Percentiles rank a stretch among this genome's conserved stretches.
Conservation (phyloP, 2,329 filamentous ascomycete genomes). For the Beauveria scarabaeidicola region DNA sequence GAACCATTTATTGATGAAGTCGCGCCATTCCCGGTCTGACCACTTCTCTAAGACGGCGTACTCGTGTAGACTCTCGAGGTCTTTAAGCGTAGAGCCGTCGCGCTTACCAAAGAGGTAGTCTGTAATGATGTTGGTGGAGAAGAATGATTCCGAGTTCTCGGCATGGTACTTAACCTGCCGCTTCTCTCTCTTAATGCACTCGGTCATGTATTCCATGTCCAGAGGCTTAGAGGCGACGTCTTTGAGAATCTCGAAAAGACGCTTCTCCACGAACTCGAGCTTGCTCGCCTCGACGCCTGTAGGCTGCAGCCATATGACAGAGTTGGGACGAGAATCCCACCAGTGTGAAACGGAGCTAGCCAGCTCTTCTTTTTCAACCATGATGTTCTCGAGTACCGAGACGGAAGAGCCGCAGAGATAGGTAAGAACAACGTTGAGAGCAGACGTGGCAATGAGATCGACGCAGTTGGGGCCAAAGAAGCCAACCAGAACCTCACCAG, state of each 20-base stretch:
- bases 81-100: conserved; percentile 66
- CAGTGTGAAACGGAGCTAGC: conserved; percentile 77
- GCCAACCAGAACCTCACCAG: conserved; percentile 75
- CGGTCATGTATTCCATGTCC: conserved; percentile 82
- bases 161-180: conserved; percentile 76
- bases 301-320: conserved; percentile 76
- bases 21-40: conserved; percentile 76
- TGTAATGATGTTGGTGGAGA: conserved; percentile 76
- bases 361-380: conserved; percentile 89
- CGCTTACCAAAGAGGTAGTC: conserved; percentile 86
- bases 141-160: conserved; percentile 73
- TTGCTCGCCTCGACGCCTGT: conserved; percentile 82
- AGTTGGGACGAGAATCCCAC: conserved; percentile 71
- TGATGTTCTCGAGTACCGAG: conserved; percentile 78
- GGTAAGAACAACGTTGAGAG: conserved; percentile 69
- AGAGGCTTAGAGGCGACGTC: conserved; percentile 73
- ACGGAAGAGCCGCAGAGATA: conserved; percentile 93
- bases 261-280: conserved; percentile 72
- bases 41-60: conserved; percentile 67
- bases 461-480: conserved; percentile 82
- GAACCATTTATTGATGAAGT: conserved; percentile 76
- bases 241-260: conserved; percentile 74
- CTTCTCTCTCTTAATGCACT: conserved; percentile 75
- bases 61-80: conserved; percentile 47
- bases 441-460: conserved; percentile 58